Percentiles rank a stretch among this genome's conserved stretches.
Evolutionary conservation across 1,139 yeast species (phyloP).

Genomic region (Hyphopichia wangnamkhiaoensis): DNA sequence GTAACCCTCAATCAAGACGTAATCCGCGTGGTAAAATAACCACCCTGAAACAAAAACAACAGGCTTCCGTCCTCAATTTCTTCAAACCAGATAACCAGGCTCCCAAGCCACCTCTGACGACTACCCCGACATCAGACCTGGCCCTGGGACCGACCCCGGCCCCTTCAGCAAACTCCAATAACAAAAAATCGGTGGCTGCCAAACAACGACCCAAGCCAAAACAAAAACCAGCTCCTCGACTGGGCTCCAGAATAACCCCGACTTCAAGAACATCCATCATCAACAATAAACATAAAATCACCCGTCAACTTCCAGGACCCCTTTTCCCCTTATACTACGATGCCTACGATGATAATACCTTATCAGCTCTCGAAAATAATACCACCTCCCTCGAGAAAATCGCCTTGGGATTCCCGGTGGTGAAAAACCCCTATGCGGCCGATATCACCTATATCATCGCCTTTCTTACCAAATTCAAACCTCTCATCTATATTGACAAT

Average conservation of each 20-base stretch:
- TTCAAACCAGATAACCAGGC: neutral
- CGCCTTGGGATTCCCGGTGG: conserved; percentile 35
- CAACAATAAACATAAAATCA: conserved; percentile 27
- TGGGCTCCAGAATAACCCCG: conserved; percentile 9
- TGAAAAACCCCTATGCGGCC: conserved; percentile 41
- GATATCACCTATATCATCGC: conserved; percentile 45
- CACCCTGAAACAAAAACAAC: conserved; percentile 21
- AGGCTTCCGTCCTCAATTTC: conserved; percentile 20
- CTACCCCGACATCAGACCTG: too few species aligned
- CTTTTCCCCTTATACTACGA: conserved; percentile 37
- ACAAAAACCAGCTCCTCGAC: conserved; percentile 4
- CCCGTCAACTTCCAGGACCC: conserved; percentile 45
- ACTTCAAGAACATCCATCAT: conserved; percentile 35
- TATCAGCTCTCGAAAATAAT: conserved; percentile 21
- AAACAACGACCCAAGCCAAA: too few species aligned
- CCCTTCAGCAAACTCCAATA: too few species aligned
- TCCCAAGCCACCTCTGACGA: too few species aligned
- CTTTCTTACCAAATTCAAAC: conserved; percentile 45
- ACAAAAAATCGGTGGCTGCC: too few species aligned
- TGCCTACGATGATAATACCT: conserved; percentile 39
- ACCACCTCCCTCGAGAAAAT: conserved; percentile 20
- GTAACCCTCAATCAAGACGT: conserved; percentile 22
- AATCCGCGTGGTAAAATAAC: conserved; percentile 32
- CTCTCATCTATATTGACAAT: conserved; percentile 29
- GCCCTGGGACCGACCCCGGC: too few species aligned